Evolutionary conservation across 2,329 filamentous ascomycete genomes (phyloP).

Genomic region (Colletotrichum orchidophilum): DNA sequence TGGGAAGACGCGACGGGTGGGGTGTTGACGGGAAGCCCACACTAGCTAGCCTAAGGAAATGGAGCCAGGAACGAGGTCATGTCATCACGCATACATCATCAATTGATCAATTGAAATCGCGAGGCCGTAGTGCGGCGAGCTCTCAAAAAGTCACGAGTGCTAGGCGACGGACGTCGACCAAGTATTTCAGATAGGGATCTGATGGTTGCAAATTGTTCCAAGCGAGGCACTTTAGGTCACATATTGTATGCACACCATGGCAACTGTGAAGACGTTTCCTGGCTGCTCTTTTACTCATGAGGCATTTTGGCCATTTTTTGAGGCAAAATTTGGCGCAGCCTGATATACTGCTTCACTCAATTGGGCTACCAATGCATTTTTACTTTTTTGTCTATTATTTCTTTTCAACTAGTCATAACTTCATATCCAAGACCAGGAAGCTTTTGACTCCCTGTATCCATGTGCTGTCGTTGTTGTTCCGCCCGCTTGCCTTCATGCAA

Average conservation of each 20-base stretch:
- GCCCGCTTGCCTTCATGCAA: neutral
- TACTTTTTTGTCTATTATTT: conserved; percentile 3
- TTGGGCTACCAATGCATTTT: neutral
- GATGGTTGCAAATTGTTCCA: too few relatives aligned
- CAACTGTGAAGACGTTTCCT: too few relatives aligned
- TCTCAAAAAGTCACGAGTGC: neutral
- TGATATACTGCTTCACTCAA: neutral
- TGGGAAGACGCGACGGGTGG: neutral
- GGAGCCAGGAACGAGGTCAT: neutral
- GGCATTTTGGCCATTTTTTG: neutral
- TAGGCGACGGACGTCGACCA: too few relatives aligned
- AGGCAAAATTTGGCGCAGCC: neutral
- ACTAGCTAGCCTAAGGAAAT: neutral
- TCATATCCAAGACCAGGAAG: conserved; percentile 12
- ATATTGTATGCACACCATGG: too few relatives aligned
- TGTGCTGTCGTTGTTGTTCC: conserved; percentile 16
- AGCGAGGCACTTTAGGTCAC: too few relatives aligned
- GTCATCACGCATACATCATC: conserved; percentile 2
- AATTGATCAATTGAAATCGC: neutral
- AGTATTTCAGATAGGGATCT: too few relatives aligned
- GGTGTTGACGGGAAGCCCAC: neutral
- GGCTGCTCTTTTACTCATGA: too few relatives aligned
- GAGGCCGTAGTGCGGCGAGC: neutral
- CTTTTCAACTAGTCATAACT: conserved; percentile 17
- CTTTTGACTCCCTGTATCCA: neutral